Base-by-base conservation (phyloP, 2,329 filamentous ascomycete genomes). In the Calonectria pteridis region DNA sequence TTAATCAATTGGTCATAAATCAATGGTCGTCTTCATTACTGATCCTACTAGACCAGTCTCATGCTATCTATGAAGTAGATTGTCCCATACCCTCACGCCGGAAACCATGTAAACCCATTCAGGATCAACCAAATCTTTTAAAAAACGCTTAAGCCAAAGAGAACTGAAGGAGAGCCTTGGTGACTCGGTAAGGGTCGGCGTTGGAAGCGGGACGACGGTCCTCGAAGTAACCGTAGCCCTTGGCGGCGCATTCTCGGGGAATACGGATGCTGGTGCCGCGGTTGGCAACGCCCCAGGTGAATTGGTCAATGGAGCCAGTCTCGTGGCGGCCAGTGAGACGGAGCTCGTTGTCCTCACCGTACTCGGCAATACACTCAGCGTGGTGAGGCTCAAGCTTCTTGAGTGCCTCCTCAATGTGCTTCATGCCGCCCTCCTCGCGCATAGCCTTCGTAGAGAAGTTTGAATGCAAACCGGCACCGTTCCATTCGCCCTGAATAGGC, bases 191-290 rank as follows among this genome's bases (percentile, higher is more conserved):
- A 74, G 94, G 94, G 86, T 96, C 94, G 77, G 92, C 95, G 86
- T 97, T 97, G 83, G 94, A 96, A 71, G 95, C 95, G 72, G 93
- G 93, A 77, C 93, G 91, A 83, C 94, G 91, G 78, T 95, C 93
- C 86, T 98, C 95, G 79, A 98, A 98, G 91, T 98, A 98, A 77
- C 96, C 96, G 88, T 94, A 97, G 86, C 95, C 95, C 86, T 98
- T 94, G 84, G 94, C 93, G 63, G 94, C 95, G 80, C 91, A 92
- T 81, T 95, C 92, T 82, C 95, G 93, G 81, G 96, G 96, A 81
- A 99, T 97, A 85, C 97, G 95, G 82, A 98, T 96, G 49, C 94
- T 97, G 73, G 94, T 93, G 83, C 96, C 97, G 87, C 97, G 95
- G 93, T 98, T 96, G 85, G 97, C 97, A 75, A 98, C 93, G 84